Evolutionary conservation across 768 basidiomycete genomes (phyloP).

Genomic region (Hygrocybe coccinea): DNA sequence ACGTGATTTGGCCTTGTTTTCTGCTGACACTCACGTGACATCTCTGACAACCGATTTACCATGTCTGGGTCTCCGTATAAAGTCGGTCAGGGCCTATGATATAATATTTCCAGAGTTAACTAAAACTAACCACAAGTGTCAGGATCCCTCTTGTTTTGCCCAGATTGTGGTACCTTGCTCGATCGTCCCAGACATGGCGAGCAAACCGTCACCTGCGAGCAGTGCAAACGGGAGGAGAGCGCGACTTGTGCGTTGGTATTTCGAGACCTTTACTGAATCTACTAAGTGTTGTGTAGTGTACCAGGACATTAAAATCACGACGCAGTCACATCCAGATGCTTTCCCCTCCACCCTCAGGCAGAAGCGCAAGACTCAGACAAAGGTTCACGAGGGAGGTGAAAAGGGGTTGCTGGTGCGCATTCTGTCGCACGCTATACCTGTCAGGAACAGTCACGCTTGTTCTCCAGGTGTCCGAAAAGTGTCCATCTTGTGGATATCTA

Average conservation of each 20-base stretch:
- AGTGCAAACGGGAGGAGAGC: conserved; percentile 83
- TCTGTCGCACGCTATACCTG: not conserved
- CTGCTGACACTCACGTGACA: not conserved
- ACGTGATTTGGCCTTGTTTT: not conserved
- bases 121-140: not conserved
- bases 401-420: conserved; percentile 48
- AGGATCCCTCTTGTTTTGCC: conserved; percentile 95
- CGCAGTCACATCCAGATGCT: conserved; percentile 88
- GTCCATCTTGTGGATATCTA: conserved; percentile 79
- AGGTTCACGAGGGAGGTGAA: conserved; percentile 65
- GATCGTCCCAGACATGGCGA: conserved; percentile 74
- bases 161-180: conserved; percentile 85
- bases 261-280: not conserved
- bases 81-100: conserved; percentile 33
- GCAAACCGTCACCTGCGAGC: conserved; percentile 74
- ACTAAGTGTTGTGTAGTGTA: conserved; percentile 53
- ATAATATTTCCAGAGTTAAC: not conserved
- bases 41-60: not conserved
- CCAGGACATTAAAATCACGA: conserved; percentile 85
- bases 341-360: conserved; percentile 87
- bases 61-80: conserved; percentile 30
- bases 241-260: conserved; percentile 65
- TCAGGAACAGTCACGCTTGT: not conserved
- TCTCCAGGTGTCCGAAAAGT: conserved; percentile 78
- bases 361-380: conserved; percentile 86